These are phyloP conservation scores for Fomitopsis schrenkii DNA, from an alignment of 1,284 basidiomycete genomes.

Conservation along the genomic window DNA sequence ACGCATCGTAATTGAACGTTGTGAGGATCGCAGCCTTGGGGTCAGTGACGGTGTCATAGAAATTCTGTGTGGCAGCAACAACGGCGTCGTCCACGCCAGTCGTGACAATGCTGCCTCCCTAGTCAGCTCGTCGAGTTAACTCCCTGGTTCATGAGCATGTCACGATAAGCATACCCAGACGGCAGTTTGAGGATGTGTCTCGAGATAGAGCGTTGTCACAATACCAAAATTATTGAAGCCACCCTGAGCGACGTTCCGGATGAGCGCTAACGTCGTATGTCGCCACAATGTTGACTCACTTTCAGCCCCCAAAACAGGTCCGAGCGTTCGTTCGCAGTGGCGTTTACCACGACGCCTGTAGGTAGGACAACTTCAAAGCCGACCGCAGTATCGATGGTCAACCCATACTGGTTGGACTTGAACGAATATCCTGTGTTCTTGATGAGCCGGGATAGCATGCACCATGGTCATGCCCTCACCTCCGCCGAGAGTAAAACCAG, in stretches of 20 bases:
- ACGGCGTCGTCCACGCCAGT: slow-evolving; percentile 33
- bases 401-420: background rate
- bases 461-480: slow-evolving; percentile 17
- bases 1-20: slow-evolving; percentile 42
- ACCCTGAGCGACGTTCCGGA: slow-evolving; percentile 32
- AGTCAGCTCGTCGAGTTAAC: background rate
- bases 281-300: slow-evolving; percentile 21
- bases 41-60: slow-evolving; percentile 43
- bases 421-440: slow-evolving; percentile 33
- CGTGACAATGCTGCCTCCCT: slow-evolving; percentile 55
- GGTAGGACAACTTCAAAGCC: slow-evolving; percentile 38
- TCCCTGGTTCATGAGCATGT: no score
- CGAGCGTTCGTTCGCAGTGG: slow-evolving; percentile 19
- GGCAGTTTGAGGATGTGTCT: background rate
- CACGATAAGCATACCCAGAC: background rate
- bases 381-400: slow-evolving; percentile 38
- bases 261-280: background rate
- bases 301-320: slow-evolving; percentile 38
- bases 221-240: slow-evolving; percentile 54
- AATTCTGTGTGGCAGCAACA: slow-evolving; percentile 43
- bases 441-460: background rate
- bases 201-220: background rate
- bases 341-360: slow-evolving; percentile 31
- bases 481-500: slow-evolving; percentile 42
- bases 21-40: slow-evolving; percentile 58